Conservation (phyloP, 73 alveolate species). For the Paramecium primaurelia region DNA sequence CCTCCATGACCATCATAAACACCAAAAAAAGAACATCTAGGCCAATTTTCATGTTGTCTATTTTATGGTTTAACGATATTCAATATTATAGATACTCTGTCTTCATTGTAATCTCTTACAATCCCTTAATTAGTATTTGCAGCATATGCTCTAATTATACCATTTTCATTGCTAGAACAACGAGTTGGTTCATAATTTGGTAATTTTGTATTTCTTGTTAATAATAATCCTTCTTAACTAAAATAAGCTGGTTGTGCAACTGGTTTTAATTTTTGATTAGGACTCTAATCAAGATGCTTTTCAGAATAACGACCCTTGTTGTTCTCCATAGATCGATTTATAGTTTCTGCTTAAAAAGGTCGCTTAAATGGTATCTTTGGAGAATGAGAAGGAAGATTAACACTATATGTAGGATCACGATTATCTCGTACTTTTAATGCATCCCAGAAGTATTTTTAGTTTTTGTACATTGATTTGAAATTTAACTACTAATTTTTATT, state of each 20-base stretch:
- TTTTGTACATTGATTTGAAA: slow-evolving; percentile 12
- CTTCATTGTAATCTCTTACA: slow-evolving; percentile 93
- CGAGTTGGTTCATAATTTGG: slow-evolving; percentile 82
- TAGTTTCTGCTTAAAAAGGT: not conserved
- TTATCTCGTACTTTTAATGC: not conserved
- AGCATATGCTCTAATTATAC: slow-evolving; percentile 95
- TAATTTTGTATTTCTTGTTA: not conserved
- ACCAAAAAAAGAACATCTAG: slow-evolving; percentile 96
- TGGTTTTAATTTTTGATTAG: not conserved
- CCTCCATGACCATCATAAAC: slow-evolving; percentile 99
- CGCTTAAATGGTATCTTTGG: not conserved
- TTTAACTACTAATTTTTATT: slow-evolving; percentile 16
- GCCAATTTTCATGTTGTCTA: slow-evolving; percentile 86
- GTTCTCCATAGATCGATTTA: slow-evolving; percentile 31
- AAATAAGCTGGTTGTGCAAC: not conserved
- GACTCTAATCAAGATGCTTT: not conserved
- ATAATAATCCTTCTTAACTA: not conserved
- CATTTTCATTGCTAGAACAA: slow-evolving; percentile 80
- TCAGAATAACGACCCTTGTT: not conserved
- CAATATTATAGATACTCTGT: slow-evolving; percentile 86
- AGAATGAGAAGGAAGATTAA: slow-evolving; percentile 17
- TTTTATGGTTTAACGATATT: slow-evolving; percentile 81
- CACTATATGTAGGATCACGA: slow-evolving; percentile 18
- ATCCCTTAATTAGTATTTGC: slow-evolving; percentile 97
- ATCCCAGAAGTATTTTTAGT: not conserved